These are phyloP conservation scores for Kurtzmaniella cleridarum DNA, from an alignment of 805 yeast species.

Conservation along the genomic window DNA sequence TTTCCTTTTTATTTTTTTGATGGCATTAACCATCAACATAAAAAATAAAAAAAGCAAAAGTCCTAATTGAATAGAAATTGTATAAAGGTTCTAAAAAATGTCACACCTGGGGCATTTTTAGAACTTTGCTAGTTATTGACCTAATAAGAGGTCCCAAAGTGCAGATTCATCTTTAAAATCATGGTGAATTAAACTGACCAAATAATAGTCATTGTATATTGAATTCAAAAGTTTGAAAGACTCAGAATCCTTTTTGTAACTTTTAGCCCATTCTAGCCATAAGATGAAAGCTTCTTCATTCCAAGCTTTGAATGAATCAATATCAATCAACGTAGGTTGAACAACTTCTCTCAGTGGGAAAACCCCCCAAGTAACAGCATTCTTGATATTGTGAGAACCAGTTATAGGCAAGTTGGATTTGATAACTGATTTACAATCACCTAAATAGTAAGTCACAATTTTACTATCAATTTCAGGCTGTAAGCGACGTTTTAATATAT, in stretches of 20 bases:
- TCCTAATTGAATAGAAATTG: background rate
- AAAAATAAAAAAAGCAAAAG: too few species aligned
- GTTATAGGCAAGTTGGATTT: conserved; percentile 53
- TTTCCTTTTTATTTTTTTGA: too few species aligned
- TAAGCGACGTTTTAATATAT: conserved; percentile 47
- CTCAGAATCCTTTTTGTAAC: conserved; percentile 56
- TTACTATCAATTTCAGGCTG: conserved; percentile 28
- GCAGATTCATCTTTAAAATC: conserved; percentile 70
- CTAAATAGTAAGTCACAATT: conserved; percentile 69
- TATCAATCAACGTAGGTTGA: conserved; percentile 89
- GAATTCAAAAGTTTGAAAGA: conserved; percentile 58
- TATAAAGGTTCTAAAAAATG: conserved; percentile 1
- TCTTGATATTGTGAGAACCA: conserved; percentile 39
- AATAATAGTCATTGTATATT: conserved; percentile 57
- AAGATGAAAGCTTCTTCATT: conserved; percentile 89
- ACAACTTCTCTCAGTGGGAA: conserved; percentile 86
- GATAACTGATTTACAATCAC: conserved; percentile 55
- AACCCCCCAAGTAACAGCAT: conserved; percentile 97
- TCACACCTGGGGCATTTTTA: background rate
- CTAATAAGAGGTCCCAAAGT: conserved; percentile 64
- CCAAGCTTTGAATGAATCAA: conserved; percentile 93
- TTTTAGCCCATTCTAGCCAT: conserved; percentile 87
- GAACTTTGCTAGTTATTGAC: conserved; percentile 19
- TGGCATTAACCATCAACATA: too few species aligned
- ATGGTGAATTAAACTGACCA: conserved; percentile 86